phyloP scores from a whole-genome alignment of 2,329 filamentous ascomycete species.

The Pseudopyricularia cyperi region DNA sequence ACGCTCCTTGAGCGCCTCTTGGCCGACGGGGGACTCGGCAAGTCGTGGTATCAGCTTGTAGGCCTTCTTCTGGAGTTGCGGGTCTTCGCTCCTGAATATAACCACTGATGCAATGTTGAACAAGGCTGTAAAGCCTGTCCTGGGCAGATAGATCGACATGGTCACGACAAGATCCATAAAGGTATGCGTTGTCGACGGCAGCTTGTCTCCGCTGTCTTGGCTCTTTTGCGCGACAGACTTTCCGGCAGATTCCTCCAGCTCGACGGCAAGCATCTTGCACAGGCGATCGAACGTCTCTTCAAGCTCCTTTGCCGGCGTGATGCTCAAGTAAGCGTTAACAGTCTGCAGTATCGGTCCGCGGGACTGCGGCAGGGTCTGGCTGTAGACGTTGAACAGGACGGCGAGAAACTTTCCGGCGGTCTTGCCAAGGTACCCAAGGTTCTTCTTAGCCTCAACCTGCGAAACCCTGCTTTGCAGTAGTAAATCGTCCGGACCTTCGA shows the following conservation, averaged over 20 bases:
- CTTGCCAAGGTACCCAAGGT: constrained; percentile 64
- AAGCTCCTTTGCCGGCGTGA: constrained; percentile 66
- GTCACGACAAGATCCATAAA: constrained; percentile 95
- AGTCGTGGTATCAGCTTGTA: constrained; percentile 95
- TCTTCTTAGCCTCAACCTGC: constrained; percentile 61
- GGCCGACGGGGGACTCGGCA: constrained; percentile 66
- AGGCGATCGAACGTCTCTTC: constrained; percentile 83
- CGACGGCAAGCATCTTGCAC: constrained; percentile 65
- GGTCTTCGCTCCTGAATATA: constrained; percentile 68
- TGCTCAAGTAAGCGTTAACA: constrained; percentile 87
- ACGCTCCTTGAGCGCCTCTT: constrained; percentile 61
- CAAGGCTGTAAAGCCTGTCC: constrained; percentile 70
- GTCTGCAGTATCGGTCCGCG: constrained; percentile 84
- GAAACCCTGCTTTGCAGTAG: constrained; percentile 68
- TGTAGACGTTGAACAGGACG: constrained; percentile 98
- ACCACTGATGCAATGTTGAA: constrained; percentile 80
- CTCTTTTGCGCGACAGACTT: constrained; percentile 24
- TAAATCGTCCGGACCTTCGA: constrained; percentile 59
- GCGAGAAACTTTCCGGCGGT: constrained; percentile 85
- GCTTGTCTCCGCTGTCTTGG: constrained; percentile 53
- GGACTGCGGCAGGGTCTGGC: constrained; percentile 85
- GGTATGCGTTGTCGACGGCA: constrained; percentile 88
- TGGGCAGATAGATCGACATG: constrained; percentile 83
- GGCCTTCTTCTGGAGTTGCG: constrained; percentile 95
- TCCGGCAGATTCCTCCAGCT: constrained; percentile 38